Evolutionary conservation across 2,329 filamentous ascomycete genomes (phyloP).

Genomic region (Xylariaceae sp.): DNA sequence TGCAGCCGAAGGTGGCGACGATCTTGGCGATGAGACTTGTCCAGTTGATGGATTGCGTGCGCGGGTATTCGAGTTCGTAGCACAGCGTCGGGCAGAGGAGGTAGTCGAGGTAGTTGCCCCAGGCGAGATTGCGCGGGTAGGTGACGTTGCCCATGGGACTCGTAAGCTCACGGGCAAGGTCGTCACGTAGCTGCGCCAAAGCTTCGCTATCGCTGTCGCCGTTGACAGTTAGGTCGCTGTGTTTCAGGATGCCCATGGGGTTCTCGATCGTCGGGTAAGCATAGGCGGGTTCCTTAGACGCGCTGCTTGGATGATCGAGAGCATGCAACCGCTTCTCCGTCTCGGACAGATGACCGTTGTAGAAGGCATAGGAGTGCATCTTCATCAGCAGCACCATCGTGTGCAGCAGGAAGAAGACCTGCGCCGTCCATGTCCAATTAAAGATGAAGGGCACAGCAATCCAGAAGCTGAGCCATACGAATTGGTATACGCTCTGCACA

Average conservation of each 20-base stretch:
- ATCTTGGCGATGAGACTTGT: conserved; percentile 78
- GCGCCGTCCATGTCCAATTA: conserved; percentile 93
- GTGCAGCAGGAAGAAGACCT: conserved; percentile 91
- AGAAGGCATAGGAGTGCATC: conserved; percentile 97
- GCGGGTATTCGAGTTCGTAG: conserved; percentile 95
- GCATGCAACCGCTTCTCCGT: conserved; percentile 74
- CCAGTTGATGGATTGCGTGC: conserved; percentile 70
- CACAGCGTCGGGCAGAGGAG: conserved; percentile 90
- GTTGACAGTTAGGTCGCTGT: conserved; percentile 33
- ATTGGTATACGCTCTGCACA: conserved; percentile 78
- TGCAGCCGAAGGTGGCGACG: conserved; percentile 87
- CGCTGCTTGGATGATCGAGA: conserved; percentile 71
- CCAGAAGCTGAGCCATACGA: conserved; percentile 76
- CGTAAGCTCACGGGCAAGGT: conserved; percentile 84
- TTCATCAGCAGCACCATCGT: conserved; percentile 94
- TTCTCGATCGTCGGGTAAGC: conserved; percentile 65
- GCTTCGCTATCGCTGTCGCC: conserved; percentile 39
- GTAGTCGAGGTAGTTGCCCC: conserved; percentile 78
- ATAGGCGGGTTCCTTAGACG: conserved; percentile 65
- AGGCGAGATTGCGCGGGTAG: conserved; percentile 83
- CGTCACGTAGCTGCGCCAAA: conserved; percentile 69
- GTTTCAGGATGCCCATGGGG: conserved; percentile 36
- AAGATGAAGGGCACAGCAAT: conserved; percentile 77
- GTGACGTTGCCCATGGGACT: conserved; percentile 85
- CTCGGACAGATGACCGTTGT: conserved; percentile 90